Base-by-base conservation (phyloP, 2,329 filamentous ascomycete genomes). In the Leptographium flavum region DNA sequence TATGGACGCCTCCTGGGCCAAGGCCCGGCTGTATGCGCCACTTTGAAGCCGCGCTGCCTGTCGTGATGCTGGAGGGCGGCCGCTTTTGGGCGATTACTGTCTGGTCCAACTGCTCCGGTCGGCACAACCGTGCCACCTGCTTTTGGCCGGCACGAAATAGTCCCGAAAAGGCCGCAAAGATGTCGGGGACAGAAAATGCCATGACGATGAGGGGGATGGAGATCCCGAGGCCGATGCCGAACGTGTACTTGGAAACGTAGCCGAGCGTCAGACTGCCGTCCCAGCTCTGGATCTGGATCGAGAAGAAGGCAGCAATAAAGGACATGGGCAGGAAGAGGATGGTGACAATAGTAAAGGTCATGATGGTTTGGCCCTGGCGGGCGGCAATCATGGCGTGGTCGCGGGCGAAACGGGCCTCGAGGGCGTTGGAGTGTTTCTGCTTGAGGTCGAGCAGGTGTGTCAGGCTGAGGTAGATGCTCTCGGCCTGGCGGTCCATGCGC, bases 351-450 rank as follows among this genome's bases (percentile, higher is more conserved):
- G 66, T 68, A 49, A 68, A 67, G 0, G 64, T 59, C 59, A 68
- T 63, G 39, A 68, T 58, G 0, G 64, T 66, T 54, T 66, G 64
- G 8, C 64, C 64, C 40, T 67, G 61, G 8, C 70, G 65, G 1
- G 75, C 73, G 0, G 77, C 78, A 1, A 73, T 71, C 3, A 73
- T 68, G 0, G 78, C 77, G 56, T 80, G 76, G 42, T 80, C 73
- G 17, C 71, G 64, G 0, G 72, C 69, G 43, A 73, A 80, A 3
- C 76, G 70, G 1, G 77, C 78, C 55, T 82, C 78, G 39, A 80
- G 72, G 0, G 75, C 76, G 58, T 81, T 82, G 50, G 76, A 76
- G 47, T 82, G 76, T 57, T 81, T 81, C 53, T 83, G 78, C 54
- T 83, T 83, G 1, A 81, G 66, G 50, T 82, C 78, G 0, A 83